Conservation (phyloP, 2,329 filamentous ascomycete species). For the Aspergillus fischeri region DNA sequence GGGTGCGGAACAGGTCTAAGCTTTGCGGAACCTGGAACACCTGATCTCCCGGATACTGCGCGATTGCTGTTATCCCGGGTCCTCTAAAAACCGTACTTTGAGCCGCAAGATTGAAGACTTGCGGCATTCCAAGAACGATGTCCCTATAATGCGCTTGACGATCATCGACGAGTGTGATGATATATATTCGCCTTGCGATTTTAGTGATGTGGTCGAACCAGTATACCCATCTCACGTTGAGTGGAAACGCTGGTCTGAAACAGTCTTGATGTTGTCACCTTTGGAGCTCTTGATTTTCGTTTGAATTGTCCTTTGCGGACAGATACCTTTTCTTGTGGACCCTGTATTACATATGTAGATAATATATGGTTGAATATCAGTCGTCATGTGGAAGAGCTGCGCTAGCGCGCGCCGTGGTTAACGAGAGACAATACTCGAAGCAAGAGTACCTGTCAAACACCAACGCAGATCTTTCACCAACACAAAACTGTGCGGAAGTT, state of each 20-base stretch:
- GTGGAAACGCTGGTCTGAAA: not conserved
- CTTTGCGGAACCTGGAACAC: not conserved
- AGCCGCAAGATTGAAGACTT: not conserved
- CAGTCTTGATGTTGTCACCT: not conserved
- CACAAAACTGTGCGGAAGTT: too few relatives aligned
- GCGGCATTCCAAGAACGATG: not conserved
- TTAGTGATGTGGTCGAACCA: conserved; percentile 2
- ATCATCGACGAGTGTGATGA: conserved; percentile 21
- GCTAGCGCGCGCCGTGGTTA: not conserved
- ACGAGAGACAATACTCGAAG: not conserved
- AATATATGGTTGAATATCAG: not conserved
- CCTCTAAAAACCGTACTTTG: not conserved
- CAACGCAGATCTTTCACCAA: not conserved
- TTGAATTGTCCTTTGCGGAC: not conserved
- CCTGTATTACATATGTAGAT: not conserved
- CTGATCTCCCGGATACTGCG: not conserved
- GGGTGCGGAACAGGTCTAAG: conserved; percentile 72
- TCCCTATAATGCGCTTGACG: conserved; percentile 14
- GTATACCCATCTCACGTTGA: not conserved
- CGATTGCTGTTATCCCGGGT: not conserved
- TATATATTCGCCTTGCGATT: conserved; percentile 12
- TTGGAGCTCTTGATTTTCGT: not conserved
- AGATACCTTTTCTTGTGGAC: not conserved
- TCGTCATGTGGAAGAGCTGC: not conserved
- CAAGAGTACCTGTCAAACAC: not conserved